Percentiles rank a stretch among this genome's conserved stretches.
Conservation (phyloP, 2,329 filamentous ascomycete species). For the Pseudopyricularia javanii region DNA sequence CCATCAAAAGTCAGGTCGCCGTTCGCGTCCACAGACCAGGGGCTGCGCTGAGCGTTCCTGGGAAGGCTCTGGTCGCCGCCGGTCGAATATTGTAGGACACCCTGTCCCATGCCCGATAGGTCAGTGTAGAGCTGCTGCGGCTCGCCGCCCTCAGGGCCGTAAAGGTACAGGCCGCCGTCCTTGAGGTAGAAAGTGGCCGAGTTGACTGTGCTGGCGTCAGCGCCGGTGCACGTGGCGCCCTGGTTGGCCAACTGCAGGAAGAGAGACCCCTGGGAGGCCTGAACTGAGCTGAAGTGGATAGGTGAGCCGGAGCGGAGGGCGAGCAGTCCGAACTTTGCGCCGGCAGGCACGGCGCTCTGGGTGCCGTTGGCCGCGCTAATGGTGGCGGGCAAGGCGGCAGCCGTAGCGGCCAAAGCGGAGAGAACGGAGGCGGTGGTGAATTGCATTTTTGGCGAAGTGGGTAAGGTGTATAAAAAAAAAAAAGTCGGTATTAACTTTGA, state of each 20-base stretch:
- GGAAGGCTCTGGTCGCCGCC: slow-evolving; percentile 22
- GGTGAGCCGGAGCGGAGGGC: slow-evolving; percentile 33
- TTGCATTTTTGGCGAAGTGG: slow-evolving; percentile 10
- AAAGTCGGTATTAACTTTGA: not conserved
- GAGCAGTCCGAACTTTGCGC: slow-evolving; percentile 32
- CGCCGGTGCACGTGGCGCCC: slow-evolving; percentile 30
- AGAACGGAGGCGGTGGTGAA: slow-evolving; percentile 45
- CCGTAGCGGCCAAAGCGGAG: slow-evolving; percentile 14
- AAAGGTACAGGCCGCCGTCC: slow-evolving; percentile 33
- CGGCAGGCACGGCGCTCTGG: slow-evolving; percentile 14
- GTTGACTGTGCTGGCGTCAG: slow-evolving; percentile 20
- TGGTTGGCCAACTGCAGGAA: slow-evolving; percentile 29
- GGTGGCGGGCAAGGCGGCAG: slow-evolving; percentile 10
- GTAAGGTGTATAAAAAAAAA: not conserved
- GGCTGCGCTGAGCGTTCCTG: slow-evolving; percentile 29
- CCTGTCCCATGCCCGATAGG: slow-evolving; percentile 12
- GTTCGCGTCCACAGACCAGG: slow-evolving; percentile 30
- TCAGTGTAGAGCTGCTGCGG: slow-evolving; percentile 40
- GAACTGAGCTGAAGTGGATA: slow-evolving; percentile 32
- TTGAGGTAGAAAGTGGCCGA: slow-evolving; percentile 37
- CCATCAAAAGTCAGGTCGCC: slow-evolving; percentile 32
- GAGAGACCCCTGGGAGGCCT: slow-evolving; percentile 30
- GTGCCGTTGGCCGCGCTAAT: slow-evolving; percentile 6
- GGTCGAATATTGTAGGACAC: slow-evolving; percentile 34
- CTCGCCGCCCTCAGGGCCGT: slow-evolving; percentile 21